Base-by-base conservation (phyloP, 73 alveolate species). In the Blepharisma stoltei region DNA sequence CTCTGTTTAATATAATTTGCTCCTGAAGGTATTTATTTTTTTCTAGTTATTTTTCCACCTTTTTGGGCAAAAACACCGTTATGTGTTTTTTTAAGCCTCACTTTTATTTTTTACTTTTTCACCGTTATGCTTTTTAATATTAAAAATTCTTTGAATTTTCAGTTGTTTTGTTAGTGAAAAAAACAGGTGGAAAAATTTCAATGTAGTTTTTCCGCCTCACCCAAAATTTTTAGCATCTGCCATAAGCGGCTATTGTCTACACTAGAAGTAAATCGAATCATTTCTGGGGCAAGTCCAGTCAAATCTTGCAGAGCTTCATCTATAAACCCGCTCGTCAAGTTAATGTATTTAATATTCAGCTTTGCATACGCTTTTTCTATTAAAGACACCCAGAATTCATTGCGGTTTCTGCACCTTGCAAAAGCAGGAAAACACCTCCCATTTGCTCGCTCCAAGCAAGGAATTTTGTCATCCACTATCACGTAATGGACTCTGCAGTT, bases 361-460 rank as follows among this genome's bases (percentile, higher is more conserved):
- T 92, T 92, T 21, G 98, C 98, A 84, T 81, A 92, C 0, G 97
- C 97, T 76, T 92, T 92, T 70, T 92, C 97, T 9, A 89, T 77
- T 0, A 92, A 70, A 27, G 87, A 80, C 6, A 92, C 96, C 97
- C 97, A 92, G 71, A 90, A 92, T 76, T 90, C 88, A 55, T 86
- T 77, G n/a, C 84, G 50, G 76, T 80, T 86, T 54, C 88, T 85
- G 75, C 92, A 88, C 70, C 92, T 55, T 7, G 94, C 90, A 70
- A 82, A 92, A 23, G 84, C 70, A 38, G 92, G 89, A 4, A 76
- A 23, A 6, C 80, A 55, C 14, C 44, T 41, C 7, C 89, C 88
- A 70, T 79, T 84, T 8, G 79, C 54, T 48, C 73, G 82, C 37
- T 78, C 80, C 46, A 89, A 23, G 66, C 85, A 70, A 6, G 93